Evolutionary conservation across 2,329 filamentous ascomycete species (phyloP).

Genomic region (Penicillium occitanis): DNA sequence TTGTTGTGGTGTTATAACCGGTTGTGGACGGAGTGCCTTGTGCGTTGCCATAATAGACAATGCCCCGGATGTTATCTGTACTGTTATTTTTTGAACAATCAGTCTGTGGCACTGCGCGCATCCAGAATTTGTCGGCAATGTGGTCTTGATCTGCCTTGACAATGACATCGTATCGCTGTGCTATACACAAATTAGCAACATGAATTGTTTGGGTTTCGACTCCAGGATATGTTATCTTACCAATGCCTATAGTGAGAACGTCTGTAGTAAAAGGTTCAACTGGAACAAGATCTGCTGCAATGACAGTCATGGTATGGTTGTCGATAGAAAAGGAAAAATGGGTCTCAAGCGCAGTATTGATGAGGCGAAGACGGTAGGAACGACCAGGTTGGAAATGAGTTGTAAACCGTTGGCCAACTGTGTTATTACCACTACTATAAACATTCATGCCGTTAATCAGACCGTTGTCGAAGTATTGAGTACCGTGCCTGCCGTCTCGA

Average conservation of each 20-base stretch:
- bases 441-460: conserved; percentile 16
- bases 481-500: background rate
- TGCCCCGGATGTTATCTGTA: conserved; percentile 49
- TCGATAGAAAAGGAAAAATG: conserved; percentile 43
- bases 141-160: conserved; percentile 30
- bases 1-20: conserved; percentile 14
- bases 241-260: conserved; percentile 44
- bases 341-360: conserved; percentile 40
- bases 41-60: conserved; percentile 44
- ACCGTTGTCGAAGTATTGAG: background rate
- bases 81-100: conserved; percentile 46
- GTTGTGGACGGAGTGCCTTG: conserved; percentile 25
- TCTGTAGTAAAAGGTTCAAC: conserved; percentile 54
- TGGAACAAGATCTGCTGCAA: conserved; percentile 56
- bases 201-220: background rate
- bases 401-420: conserved; percentile 40
- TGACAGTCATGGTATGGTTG: conserved; percentile 56
- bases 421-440: background rate
- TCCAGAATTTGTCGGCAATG: conserved; percentile 32
- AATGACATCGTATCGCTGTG: conserved; percentile 43
- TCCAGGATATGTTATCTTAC: conserved; percentile 22
- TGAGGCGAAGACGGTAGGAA: conserved; percentile 43
- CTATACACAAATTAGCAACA: conserved; percentile 21
- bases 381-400: conserved; percentile 44
- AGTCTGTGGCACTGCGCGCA: conserved; percentile 48